Base-by-base conservation (phyloP, 768 basidiomycete species). In the Porphyrellus cyaneotinctus region DNA sequence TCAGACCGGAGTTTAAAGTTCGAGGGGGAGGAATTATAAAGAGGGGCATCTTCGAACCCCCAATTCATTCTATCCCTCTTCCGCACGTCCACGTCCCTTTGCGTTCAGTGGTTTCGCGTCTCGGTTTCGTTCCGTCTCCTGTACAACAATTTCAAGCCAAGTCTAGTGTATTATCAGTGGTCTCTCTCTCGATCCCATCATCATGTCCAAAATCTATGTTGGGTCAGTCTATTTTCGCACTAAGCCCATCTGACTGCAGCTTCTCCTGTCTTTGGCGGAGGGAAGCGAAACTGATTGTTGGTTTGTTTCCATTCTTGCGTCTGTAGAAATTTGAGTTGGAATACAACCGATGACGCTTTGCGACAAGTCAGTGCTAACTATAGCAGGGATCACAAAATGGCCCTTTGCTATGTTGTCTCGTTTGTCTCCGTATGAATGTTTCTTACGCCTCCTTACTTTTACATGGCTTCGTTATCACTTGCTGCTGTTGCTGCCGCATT, bases 251-350 rank as follows among this genome's bases (percentile, higher is more conserved):
- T 70, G 62, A 63, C 72, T 70, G n/a, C 70, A 66, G 62, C 78
- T 76, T 78, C 70, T 71, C 70, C 63, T 69, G 70, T 73, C 70
- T 69, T 64, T 71, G 66, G 62, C 66, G 66, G 65, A 65, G 75
- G 66, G 68, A 70, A 73, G 61, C 72, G 72, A 66, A 73, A 83
- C 82, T 85, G 75, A 86, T 83, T 68, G 50, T 56, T 68, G 63
- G 68, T 71, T 74, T 68, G 54, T 58, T 49, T 43, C 31, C 75
- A 73, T 67, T 73, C 60, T 44, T 73, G 68, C 61, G 71, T 72
- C 69, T 76, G 75, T 85, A 91, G 90, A 79, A 91, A 91, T 84
- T 79, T 91, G 80, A 91, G 88, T 82, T 92, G 90, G 90, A 88
- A 87, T 78, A 95, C 94, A 72, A 94, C 84, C 71, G 93, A 95